Percentiles rank a stretch among this genome's conserved stretches.
These are phyloP conservation scores for Vitis rotundifolia DNA, from an alignment of 164 flowering plant genomes.

Conservation along the genomic window DNA sequence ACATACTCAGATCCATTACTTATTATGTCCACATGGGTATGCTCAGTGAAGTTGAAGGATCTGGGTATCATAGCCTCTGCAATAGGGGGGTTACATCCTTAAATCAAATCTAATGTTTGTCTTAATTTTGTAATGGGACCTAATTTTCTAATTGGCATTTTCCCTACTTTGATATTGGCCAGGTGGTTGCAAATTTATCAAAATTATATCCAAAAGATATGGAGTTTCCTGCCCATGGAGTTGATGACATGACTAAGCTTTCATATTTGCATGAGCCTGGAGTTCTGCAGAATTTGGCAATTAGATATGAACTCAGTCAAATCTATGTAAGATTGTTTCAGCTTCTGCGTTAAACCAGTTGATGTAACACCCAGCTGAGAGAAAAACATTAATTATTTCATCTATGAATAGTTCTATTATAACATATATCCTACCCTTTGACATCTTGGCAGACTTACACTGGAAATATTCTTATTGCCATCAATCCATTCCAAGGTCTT, in stretches of 20 bases:
- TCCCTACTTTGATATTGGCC: conserved; percentile 12
- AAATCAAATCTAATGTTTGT: not conserved
- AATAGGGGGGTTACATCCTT: not conserved
- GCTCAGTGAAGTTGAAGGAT: too few species aligned
- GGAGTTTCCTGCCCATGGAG: conserved; percentile 75
- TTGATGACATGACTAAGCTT: conserved; percentile 90
- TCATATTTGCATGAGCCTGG: conserved; percentile 90
- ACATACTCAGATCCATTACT: too few species aligned
- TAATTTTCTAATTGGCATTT: not conserved
- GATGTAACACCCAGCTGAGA: conserved; percentile 10
- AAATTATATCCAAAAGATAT: conserved; percentile 66
- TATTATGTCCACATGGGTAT: too few species aligned
- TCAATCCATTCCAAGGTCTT: conserved; percentile 81
- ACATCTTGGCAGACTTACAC: conserved; percentile 75
- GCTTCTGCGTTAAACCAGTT: not conserved
- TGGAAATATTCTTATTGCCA: conserved; percentile 82
- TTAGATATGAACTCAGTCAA: conserved; percentile 71
- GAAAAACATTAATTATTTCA: not conserved
- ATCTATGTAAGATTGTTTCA: conserved; percentile 59
- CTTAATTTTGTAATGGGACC: not conserved
- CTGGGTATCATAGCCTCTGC: not conserved
- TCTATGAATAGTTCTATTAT: conserved; percentile 12
- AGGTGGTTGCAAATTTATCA: conserved; percentile 63
- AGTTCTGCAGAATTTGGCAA: conserved; percentile 74
- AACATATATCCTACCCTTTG: conserved; percentile 13